phyloP scores from a whole-genome alignment of 257 asterid genomes.

The Paulownia fortunei region DNA sequence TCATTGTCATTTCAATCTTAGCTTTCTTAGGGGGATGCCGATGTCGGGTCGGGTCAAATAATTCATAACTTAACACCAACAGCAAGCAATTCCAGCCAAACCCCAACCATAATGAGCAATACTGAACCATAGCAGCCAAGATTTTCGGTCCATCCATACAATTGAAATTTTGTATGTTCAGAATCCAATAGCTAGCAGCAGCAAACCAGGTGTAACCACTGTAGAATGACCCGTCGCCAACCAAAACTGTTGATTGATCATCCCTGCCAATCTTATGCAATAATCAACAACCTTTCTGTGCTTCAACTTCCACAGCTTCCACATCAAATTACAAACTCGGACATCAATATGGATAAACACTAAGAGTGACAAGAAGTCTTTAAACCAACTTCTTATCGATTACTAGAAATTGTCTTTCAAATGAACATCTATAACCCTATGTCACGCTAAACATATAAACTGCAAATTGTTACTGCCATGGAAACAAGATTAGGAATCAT shows the following conservation, averaged over 20 bases:
- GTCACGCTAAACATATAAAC: not conserved
- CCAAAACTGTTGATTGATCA: not conserved
- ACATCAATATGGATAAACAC: too few species aligned
- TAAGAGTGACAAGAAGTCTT: too few species aligned
- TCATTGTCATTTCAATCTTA: slow-evolving; percentile 6
- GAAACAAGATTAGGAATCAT: not conserved
- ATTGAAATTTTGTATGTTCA: not conserved
- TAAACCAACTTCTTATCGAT: too few species aligned
- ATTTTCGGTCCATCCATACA: too few species aligned
- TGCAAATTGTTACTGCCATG: not conserved
- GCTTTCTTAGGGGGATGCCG: not conserved
- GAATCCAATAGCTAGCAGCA: not conserved
- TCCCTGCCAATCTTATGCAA: too few species aligned
- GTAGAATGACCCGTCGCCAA: too few species aligned
- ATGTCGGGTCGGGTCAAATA: not conserved
- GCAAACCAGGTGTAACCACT: not conserved
- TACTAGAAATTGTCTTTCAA: too few species aligned
- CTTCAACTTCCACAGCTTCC: not conserved
- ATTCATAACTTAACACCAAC: not conserved
- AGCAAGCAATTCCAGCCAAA: not conserved
- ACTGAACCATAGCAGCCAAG: too few species aligned
- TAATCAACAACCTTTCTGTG: not conserved
- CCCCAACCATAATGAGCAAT: not conserved
- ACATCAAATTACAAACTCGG: not conserved
- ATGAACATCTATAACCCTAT: too few species aligned